Evolutionary conservation across 2,329 filamentous ascomycete species (phyloP).

Genomic region (Chaetomiaceae sp.): DNA sequence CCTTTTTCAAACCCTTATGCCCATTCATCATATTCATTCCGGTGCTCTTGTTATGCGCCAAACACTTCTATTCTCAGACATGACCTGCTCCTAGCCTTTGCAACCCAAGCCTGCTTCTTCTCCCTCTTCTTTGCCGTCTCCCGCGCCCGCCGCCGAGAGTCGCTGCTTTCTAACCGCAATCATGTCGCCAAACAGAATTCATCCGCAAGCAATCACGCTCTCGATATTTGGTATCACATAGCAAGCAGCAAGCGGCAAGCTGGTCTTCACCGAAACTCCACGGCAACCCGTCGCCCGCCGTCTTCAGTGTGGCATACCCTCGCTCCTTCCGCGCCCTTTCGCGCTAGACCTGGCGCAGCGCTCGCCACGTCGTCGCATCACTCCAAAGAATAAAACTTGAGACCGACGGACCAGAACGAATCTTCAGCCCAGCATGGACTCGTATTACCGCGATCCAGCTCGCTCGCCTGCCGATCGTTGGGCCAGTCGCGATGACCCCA

Average conservation of each 20-base stretch:
- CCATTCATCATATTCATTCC: conserved; percentile 17
- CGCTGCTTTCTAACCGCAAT: conserved; percentile 50
- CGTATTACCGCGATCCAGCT: conserved; percentile 48
- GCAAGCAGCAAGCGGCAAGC: conserved; percentile 23
- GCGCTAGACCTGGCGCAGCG: background rate
- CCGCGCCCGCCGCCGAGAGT: conserved; percentile 33
- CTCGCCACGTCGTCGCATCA: background rate
- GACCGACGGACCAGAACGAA: background rate
- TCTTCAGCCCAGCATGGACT: conserved; percentile 40
- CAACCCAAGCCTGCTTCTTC: conserved; percentile 14
- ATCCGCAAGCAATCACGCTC: conserved; percentile 24
- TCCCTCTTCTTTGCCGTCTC: conserved; percentile 20
- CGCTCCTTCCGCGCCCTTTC: background rate
- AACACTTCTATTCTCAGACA: conserved; percentile 9
- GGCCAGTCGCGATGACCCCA: conserved; percentile 45
- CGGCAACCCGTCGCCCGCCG: too few relatives aligned
- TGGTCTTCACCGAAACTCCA: background rate
- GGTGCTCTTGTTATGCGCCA: conserved; percentile 20
- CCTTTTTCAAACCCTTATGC: conserved; percentile 8
- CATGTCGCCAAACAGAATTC: conserved; percentile 47
- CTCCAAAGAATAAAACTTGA: background rate
- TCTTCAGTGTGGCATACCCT: too few relatives aligned
- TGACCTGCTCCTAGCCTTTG: conserved; percentile 13
- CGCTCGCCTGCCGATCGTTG: conserved; percentile 52
- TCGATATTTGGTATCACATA: conserved; percentile 23